phyloP scores from a whole-genome alignment of 768 basidiomycete species.

The Russula virescens region DNA sequence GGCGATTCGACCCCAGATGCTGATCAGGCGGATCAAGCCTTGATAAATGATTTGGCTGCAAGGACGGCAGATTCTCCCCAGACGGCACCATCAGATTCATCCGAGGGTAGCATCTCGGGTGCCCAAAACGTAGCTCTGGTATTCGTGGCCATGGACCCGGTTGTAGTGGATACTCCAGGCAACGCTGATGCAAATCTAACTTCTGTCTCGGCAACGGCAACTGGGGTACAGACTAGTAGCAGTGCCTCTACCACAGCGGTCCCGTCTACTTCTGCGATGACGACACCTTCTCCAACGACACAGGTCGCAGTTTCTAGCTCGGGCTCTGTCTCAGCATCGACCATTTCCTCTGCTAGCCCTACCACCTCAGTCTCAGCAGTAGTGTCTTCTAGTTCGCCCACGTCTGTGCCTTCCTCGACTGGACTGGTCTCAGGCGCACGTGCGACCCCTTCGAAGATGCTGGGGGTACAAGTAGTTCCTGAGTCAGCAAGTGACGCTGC shows the following conservation, averaged over 20 bases:
- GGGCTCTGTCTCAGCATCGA: constrained; percentile 1
- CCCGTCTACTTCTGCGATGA: neutral
- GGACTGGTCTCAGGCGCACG: neutral
- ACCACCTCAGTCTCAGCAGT: neutral
- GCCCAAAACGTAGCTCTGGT: constrained; percentile 48
- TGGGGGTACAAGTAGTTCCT: constrained; percentile 16
- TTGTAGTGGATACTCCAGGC: constrained; percentile 24
- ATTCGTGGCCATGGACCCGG: constrained; percentile 40
- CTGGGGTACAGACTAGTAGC: constrained; percentile 1
- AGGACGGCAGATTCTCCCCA: constrained; percentile 7
- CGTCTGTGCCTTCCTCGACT: constrained; percentile 1
- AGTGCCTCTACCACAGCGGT: neutral
- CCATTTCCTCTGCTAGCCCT: neutral
- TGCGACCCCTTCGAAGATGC: constrained; percentile 1
- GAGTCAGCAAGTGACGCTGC: neutral
- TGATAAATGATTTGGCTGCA: neutral
- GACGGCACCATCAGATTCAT: constrained; percentile 9
- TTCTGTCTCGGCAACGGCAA: constrained; percentile 8
- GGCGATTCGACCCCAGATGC: neutral
- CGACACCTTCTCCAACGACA: neutral
- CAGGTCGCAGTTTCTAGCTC: neutral
- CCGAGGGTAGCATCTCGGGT: constrained; percentile 21
- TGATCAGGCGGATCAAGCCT: neutral
- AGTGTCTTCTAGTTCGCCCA: neutral
- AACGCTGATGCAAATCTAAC: neutral